Conservation (phyloP, 1,139 yeast genomes). For the Torulaspora globosa region DNA sequence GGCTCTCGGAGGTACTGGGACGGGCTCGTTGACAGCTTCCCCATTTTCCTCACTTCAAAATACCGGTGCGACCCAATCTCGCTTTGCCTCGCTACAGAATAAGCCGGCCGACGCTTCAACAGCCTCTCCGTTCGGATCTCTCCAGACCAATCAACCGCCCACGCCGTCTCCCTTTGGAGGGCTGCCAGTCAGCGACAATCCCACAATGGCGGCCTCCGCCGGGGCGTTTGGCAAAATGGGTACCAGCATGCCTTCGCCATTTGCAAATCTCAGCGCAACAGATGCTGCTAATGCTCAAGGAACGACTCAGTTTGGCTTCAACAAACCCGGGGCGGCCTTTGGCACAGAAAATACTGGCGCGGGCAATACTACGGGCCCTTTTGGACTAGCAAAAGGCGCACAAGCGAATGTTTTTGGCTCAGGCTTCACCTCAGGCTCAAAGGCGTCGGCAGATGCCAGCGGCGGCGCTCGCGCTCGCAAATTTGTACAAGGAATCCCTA, state of each 20-base stretch:
- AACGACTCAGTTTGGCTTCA: background rate
- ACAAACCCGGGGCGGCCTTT: background rate
- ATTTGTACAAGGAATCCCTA: constrained; percentile 40
- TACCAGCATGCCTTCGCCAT: constrained; percentile 4
- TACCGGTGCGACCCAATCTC: constrained; percentile 4
- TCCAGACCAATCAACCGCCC: constrained; percentile 6
- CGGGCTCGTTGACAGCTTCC: too few species aligned
- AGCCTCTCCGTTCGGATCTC: constrained; percentile 20
- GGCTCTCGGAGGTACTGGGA: background rate
- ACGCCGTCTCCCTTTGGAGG: constrained; percentile 20
- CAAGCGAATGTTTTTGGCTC: constrained; percentile 1
- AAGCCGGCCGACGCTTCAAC: constrained; percentile 6
- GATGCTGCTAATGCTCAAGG: background rate
- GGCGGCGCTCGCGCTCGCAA: constrained; percentile 1
- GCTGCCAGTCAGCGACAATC: constrained; percentile 1
- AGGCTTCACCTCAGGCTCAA: constrained; percentile 1
- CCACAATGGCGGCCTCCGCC: background rate
- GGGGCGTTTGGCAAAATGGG: constrained; percentile 15
- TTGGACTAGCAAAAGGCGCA: constrained; percentile 5
- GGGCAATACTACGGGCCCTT: constrained; percentile 7
- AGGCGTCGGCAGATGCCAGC: background rate
- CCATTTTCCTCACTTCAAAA: constrained; percentile 4
- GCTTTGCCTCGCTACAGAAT: constrained; percentile 10
- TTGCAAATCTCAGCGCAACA: constrained; percentile 5
- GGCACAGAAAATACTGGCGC: background rate